A percentile compares a stretch with the other conserved stretches of the same genome.
Evolutionary conservation across 2,329 filamentous ascomycete species (phyloP).

Genomic region (Fusarium xyrophilum): DNA sequence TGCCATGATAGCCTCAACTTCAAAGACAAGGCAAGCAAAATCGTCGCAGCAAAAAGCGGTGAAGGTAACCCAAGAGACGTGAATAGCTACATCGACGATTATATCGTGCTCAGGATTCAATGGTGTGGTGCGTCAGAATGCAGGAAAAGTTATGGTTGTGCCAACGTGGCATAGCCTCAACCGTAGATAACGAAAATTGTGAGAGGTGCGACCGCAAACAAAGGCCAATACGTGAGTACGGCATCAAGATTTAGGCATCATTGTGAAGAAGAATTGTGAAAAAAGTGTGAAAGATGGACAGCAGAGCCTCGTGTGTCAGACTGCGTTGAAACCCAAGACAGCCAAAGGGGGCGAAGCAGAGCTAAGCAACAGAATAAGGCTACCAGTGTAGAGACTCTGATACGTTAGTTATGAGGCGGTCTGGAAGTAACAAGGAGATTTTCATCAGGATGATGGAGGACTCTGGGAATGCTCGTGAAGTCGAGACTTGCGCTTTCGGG

Average conservation of each 20-base stretch:
- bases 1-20: slow-evolving; percentile 28
- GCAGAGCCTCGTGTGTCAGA: slow-evolving; percentile 28
- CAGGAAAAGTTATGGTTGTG: slow-evolving; percentile 14
- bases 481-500: background rate
- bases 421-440: background rate
- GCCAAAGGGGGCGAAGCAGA: slow-evolving; percentile 7
- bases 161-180: slow-evolving; percentile 24
- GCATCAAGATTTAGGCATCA: background rate
- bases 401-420: background rate
- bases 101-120: no score
- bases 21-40: background rate
- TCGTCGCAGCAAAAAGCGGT: slow-evolving; percentile 8
- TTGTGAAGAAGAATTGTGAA: no score
- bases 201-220: background rate
- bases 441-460: no score
- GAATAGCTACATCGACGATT: background rate
- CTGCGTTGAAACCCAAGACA: background rate
- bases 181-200: background rate
- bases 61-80: background rate
- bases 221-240: background rate
- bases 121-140: slow-evolving; percentile 15
- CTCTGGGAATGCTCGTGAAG: background rate
- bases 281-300: background rate
- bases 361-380: slow-evolving; percentile 6
- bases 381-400: accelerated